A percentile compares a stretch with the other conserved stretches of the same genome.
phyloP scores from a whole-genome alignment of 495 filamentous ascomycete species.

The Aspergillus saccharolyticus region DNA sequence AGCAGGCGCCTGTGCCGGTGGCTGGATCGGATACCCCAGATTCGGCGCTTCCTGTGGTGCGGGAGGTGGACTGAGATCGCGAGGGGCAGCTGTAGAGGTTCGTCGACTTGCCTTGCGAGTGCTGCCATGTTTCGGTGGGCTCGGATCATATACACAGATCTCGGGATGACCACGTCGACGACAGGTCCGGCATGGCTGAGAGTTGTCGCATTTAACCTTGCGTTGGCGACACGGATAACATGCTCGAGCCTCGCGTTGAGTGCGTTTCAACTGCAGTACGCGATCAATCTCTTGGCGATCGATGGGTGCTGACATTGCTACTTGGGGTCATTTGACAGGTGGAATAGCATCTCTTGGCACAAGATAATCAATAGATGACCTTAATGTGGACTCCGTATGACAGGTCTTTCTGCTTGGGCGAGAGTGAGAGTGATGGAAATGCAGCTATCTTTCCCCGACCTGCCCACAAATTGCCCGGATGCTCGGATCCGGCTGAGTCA shows the following conservation, averaged over 20 bases:
- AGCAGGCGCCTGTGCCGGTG: background rate
- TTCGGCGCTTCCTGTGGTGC: background rate
- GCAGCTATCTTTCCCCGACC: background rate
- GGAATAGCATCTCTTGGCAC: background rate
- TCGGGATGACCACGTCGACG: slow-evolving; percentile 28
- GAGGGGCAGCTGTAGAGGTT: background rate
- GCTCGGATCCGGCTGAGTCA: background rate
- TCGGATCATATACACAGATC: slow-evolving; percentile 32
- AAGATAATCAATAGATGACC: background rate
- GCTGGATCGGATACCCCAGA: background rate
- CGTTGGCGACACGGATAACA: slow-evolving; percentile 39
- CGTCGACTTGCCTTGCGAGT: background rate
- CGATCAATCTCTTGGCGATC: slow-evolving; percentile 25
- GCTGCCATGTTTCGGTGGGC: background rate
- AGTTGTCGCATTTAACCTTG: slow-evolving; percentile 39
- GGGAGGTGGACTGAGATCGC: background rate
- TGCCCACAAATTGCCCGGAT: background rate
- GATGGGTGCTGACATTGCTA: background rate
- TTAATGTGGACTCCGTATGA: background rate
- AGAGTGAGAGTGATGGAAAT: background rate
- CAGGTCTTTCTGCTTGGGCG: background rate
- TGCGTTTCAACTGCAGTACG: slow-evolving; percentile 27
- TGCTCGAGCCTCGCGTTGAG: slow-evolving; percentile 30
- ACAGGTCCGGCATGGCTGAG: slow-evolving; percentile 31
- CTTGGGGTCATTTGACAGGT: background rate